A percentile compares a stretch with the other conserved stretches of the same genome.
phyloP scores from a whole-genome alignment of 2,329 filamentous ascomycete species.

The Sarocladiaceae sp. region DNA sequence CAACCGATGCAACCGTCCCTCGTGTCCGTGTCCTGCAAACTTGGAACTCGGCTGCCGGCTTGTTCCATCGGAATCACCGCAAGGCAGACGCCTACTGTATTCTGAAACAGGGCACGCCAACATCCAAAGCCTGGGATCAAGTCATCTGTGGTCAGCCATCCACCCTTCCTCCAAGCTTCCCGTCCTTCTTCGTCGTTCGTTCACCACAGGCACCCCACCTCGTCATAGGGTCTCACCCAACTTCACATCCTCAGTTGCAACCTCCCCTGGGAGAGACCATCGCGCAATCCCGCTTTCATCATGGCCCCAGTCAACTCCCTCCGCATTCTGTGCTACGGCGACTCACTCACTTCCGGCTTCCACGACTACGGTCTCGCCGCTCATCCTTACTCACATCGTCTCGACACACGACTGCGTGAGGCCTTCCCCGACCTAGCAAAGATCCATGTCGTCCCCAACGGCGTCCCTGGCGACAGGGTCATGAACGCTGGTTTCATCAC shows the following conservation, averaged over 20 bases:
- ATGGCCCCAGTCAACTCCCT: constrained; percentile 26
- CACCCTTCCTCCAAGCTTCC: not conserved
- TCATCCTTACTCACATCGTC: constrained; percentile 47
- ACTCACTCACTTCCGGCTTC: constrained; percentile 57
- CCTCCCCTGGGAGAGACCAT: too few species aligned
- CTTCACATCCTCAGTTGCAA: not conserved
- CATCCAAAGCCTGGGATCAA: too few species aligned
- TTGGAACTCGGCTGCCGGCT: too few species aligned
- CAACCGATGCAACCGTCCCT: too few species aligned
- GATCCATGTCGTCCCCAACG: constrained; percentile 41
- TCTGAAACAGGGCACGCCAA: too few species aligned
- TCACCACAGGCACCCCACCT: not conserved
- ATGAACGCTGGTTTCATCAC: constrained; percentile 13
- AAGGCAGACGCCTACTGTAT: too few species aligned
- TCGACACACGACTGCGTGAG: constrained; percentile 39
- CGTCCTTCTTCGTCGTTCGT: too few species aligned
- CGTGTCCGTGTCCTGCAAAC: too few species aligned
- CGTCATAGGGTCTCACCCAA: not conserved
- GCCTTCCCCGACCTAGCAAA: constrained; percentile 37
- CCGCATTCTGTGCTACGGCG: constrained; percentile 57
- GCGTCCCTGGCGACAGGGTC: constrained; percentile 46
- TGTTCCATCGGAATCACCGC: too few species aligned
- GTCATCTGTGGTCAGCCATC: too few species aligned
- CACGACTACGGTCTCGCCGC: constrained; percentile 31
- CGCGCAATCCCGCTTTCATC: not conserved